These are phyloP conservation scores for Psilocybe sp. DNA, from an alignment of 768 basidiomycete species.

Conservation along the genomic window DNA sequence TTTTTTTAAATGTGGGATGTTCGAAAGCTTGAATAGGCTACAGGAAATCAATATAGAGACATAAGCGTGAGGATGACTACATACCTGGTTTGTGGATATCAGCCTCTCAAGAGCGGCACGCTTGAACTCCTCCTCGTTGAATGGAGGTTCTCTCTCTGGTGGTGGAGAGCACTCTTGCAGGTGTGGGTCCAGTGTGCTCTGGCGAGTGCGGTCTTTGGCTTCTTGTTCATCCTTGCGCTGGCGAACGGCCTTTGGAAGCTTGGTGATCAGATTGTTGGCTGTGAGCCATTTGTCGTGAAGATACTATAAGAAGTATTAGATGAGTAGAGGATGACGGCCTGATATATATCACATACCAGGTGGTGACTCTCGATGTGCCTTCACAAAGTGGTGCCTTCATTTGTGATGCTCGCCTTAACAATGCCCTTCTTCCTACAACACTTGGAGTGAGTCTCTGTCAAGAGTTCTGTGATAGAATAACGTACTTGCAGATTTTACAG, in stretches of 20 bases:
- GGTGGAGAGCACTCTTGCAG: background rate
- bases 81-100: slow-evolving; percentile 9
- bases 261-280: background rate
- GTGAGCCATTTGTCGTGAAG: slow-evolving; percentile 5
- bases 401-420: slow-evolving; percentile 1
- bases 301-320: background rate
- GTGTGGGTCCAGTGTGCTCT: background rate
- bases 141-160: background rate
- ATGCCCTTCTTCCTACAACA: background rate
- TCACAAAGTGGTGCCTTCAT: slow-evolving; percentile 4
- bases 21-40: slow-evolving; percentile 13
- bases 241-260: slow-evolving; percentile 5
- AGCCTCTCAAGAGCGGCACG: slow-evolving; percentile 11
- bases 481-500: background rate
- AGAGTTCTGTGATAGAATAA: background rate
- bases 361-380: slow-evolving; percentile 6
- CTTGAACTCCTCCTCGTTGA: background rate
- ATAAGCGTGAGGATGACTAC: background rate
- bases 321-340: background rate
- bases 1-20: slow-evolving; percentile 28
- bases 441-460: no score
- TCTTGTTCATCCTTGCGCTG: background rate
- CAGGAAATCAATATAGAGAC: background rate
- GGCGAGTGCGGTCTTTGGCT: background rate
- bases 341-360: background rate